Percentiles rank a stretch among this genome's conserved stretches.
Evolutionary conservation across 345 rosid species (phyloP).

Genomic region (Cardamine chenopodiifolia): DNA sequence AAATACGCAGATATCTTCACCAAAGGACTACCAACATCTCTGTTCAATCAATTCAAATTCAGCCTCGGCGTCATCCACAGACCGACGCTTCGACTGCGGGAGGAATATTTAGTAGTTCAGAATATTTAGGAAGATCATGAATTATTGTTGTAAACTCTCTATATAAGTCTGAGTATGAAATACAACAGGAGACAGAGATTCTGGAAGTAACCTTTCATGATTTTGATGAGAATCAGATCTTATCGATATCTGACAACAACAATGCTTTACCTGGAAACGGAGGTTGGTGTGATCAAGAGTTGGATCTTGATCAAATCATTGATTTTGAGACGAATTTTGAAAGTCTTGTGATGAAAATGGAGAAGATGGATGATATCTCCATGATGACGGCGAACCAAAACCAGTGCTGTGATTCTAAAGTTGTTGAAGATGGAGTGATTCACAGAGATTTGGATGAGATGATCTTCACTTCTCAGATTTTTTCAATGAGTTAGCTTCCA

Average conservation of each 20-base stretch:
- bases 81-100: too few relatives aligned
- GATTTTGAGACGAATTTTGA: background rate
- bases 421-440: background rate
- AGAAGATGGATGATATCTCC: slow-evolving; percentile 1
- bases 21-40: fast-evolving
- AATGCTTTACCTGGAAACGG: background rate
- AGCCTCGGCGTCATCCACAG: too few relatives aligned
- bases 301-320: background rate
- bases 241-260: background rate
- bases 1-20: too few relatives aligned
- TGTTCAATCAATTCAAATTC: too few relatives aligned
- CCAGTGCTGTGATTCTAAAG: too few relatives aligned
- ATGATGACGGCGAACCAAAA: too few relatives aligned
- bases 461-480: slow-evolving; percentile 1
- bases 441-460: background rate
- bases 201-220: too few relatives aligned
- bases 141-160: too few relatives aligned
- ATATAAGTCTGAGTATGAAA: too few relatives aligned
- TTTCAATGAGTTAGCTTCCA: background rate
- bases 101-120: too few relatives aligned
- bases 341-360: background rate
- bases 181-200: too few relatives aligned
- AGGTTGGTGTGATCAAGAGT: background rate
- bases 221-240: background rate
- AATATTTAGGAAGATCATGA: too few relatives aligned